These are phyloP conservation scores for Metroxylon sagu DNA, from an alignment of 176 grass and related monocot genomes.

Conservation along the genomic window DNA sequence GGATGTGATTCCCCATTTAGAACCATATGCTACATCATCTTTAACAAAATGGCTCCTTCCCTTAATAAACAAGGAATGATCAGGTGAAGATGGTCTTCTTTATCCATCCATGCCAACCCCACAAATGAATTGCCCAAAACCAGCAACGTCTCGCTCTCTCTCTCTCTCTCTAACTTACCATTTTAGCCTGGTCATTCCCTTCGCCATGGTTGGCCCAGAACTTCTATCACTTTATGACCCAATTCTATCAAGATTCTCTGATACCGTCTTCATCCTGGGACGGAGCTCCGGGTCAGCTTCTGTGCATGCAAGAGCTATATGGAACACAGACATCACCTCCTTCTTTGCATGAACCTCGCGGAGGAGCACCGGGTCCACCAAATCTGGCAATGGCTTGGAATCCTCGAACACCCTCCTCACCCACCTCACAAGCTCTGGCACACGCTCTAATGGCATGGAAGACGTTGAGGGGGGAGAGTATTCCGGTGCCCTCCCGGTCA, in stretches of 20 bases:
- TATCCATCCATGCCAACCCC: no score
- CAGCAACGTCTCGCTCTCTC: no score
- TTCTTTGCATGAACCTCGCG: constrained; percentile 52
- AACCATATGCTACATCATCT: no score
- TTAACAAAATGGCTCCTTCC: no score
- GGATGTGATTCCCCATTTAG: no score
- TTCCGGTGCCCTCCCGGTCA: constrained; percentile 48
- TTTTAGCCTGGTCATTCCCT: no score
- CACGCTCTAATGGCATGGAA: constrained; percentile 38
- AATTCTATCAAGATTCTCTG: constrained; percentile 72
- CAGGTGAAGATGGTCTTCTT: no score
- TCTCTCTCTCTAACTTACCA: no score
- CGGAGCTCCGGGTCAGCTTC: constrained; percentile 44
- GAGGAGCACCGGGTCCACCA: constrained; percentile 49
- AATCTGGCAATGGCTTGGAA: constrained; percentile 37
- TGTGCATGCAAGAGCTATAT: constrained; percentile 63
- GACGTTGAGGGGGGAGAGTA: constrained; percentile 44
- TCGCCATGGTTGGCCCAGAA: no score
- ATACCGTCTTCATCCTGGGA: constrained; percentile 69
- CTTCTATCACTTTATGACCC: background rate
- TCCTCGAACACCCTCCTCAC: constrained; percentile 64
- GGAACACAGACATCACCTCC: constrained; percentile 70
- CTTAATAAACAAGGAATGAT: no score
- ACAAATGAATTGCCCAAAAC: no score
- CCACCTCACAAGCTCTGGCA: constrained; percentile 69